A percentile compares a stretch with the other conserved stretches of the same genome.
These are phyloP conservation scores for Sclerotiophoma versabilis DNA, from an alignment of 2,329 filamentous ascomycete genomes.

Conservation along the genomic window DNA sequence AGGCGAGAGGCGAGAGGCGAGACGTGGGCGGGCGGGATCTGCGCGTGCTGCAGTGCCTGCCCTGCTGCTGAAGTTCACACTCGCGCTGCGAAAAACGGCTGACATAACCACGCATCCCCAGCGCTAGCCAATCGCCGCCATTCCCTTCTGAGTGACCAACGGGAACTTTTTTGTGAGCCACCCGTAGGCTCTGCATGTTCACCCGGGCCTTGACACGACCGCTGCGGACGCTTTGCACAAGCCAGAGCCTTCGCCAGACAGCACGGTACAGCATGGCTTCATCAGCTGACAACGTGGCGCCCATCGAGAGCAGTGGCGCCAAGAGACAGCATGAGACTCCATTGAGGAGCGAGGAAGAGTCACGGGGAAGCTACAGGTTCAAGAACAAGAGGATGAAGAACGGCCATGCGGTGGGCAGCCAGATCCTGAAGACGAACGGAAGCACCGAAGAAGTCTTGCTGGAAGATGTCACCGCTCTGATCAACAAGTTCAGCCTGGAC, in stretches of 20 bases:
- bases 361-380: slow-evolving; percentile 47
- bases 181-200: slow-evolving; percentile 27
- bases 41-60: slow-evolving; percentile 6
- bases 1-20: not conserved
- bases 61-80: slow-evolving; percentile 1
- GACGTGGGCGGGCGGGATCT: not conserved
- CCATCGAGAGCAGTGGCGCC: slow-evolving; percentile 43
- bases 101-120: slow-evolving; percentile 26
- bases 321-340: slow-evolving; percentile 45
- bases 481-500: slow-evolving; percentile 46
- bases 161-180: slow-evolving; percentile 26
- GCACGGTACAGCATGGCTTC: slow-evolving; percentile 43
- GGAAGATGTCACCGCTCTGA: slow-evolving; percentile 53
- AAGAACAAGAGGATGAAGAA: slow-evolving; percentile 60
- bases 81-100: slow-evolving; percentile 26
- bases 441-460: slow-evolving; percentile 59
- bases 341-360: slow-evolving; percentile 42
- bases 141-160: slow-evolving; percentile 35
- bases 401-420: slow-evolving; percentile 43
- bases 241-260: slow-evolving; percentile 22
- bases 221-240: slow-evolving; percentile 33
- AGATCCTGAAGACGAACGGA: slow-evolving; percentile 51
- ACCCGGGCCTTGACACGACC: slow-evolving; percentile 31
- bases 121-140: slow-evolving; percentile 37
- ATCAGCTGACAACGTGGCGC: slow-evolving; percentile 38